phyloP scores from a whole-genome alignment of 2,329 filamentous ascomycete genomes.

The Sporothrix euskadiensis region DNA sequence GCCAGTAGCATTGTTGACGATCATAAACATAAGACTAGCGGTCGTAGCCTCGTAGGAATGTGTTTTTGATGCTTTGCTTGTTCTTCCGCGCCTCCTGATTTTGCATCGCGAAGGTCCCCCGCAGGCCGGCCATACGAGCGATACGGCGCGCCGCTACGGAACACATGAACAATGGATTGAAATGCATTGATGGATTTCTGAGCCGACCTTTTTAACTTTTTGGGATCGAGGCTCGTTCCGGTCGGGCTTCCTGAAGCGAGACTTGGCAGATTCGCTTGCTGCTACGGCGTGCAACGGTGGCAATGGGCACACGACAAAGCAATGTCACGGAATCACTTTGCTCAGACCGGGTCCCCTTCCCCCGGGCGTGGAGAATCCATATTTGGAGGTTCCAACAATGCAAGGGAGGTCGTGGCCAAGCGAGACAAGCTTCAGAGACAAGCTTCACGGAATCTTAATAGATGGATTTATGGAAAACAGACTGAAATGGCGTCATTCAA shows the following conservation, averaged over 20 bases:
- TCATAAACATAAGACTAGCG: too few species aligned
- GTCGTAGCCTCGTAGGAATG: too few species aligned
- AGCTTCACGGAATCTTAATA: background rate
- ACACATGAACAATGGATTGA: background rate
- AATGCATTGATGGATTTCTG: background rate
- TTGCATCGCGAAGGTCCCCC: background rate
- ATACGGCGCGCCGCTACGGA: background rate
- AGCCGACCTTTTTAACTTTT: background rate
- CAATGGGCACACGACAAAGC: background rate
- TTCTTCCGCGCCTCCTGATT: background rate
- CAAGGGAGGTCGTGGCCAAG: background rate
- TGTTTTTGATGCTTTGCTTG: background rate
- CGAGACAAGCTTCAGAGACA: background rate
- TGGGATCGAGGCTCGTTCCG: background rate
- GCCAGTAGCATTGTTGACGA: too few species aligned
- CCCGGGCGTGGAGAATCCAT: background rate
- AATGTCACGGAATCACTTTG: background rate
- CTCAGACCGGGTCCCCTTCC: background rate
- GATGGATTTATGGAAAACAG: background rate
- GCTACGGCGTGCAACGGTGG: background rate
- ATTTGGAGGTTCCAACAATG: background rate
- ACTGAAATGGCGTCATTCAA: background rate
- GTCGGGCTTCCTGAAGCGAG: background rate
- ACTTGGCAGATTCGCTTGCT: background rate
- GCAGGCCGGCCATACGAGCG: background rate